A percentile compares a stretch with the other conserved stretches of the same genome.
Evolutionary conservation across 495 filamentous ascomycete species (phyloP).

Genomic region (Penicillium lividum): DNA sequence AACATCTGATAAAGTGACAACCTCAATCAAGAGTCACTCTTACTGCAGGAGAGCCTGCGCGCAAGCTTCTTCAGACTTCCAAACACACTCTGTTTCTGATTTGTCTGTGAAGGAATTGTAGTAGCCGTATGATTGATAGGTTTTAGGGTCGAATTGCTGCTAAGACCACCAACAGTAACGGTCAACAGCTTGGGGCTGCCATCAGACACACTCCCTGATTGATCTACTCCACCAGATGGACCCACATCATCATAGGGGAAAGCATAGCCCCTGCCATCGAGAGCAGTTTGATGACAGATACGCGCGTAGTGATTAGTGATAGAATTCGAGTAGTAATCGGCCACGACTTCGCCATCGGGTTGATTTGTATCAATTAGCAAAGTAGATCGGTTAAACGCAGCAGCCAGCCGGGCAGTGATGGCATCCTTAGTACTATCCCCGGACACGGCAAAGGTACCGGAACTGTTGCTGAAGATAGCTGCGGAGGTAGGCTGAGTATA

Average conservation of each 20-base stretch:
- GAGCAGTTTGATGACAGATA: constrained; percentile 62
- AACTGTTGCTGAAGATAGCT: constrained; percentile 72
- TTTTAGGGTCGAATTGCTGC: constrained; percentile 12
- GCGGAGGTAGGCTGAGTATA: constrained; percentile 59
- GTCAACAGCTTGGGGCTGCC: constrained; percentile 57
- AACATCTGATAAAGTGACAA: neutral
- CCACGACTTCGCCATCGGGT: constrained; percentile 50
- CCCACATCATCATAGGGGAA: constrained; percentile 81
- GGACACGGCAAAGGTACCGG: constrained; percentile 63
- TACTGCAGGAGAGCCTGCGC: constrained; percentile 14
- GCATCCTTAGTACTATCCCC: constrained; percentile 48
- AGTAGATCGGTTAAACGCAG: constrained; percentile 69
- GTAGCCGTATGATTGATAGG: neutral
- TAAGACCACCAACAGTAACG: constrained; percentile 60
- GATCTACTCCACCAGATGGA: constrained; percentile 56
- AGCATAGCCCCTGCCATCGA: constrained; percentile 68
- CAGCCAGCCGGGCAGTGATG: constrained; percentile 65
- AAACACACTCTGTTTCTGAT: constrained; percentile 13
- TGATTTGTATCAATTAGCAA: constrained; percentile 50
- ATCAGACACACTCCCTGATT: constrained; percentile 64
- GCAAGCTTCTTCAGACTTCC: constrained; percentile 14
- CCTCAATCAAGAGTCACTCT: constrained; percentile 1
- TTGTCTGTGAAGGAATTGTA: neutral
- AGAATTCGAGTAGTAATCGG: constrained; percentile 52
- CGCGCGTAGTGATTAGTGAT: constrained; percentile 73